These are phyloP conservation scores for Ustilago shanxiensis DNA, from an alignment of 1,284 basidiomycete species.

Conservation along the genomic window DNA sequence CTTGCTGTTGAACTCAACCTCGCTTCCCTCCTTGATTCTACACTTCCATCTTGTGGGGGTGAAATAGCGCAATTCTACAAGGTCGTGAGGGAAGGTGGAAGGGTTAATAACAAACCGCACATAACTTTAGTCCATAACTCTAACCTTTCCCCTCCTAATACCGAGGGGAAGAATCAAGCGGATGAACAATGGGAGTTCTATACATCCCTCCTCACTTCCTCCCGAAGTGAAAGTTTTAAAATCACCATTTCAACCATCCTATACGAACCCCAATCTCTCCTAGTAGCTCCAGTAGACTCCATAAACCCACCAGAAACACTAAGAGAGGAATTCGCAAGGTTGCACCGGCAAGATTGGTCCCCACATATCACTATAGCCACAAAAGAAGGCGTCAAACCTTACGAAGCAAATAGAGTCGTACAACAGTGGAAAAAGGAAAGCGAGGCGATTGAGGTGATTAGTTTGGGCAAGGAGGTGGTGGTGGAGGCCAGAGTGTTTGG, in stretches of 20 bases:
- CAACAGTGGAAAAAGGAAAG: neutral
- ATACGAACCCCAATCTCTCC: conserved; percentile 12
- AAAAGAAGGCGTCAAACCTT: conserved; percentile 75
- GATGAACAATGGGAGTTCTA: conserved; percentile 36
- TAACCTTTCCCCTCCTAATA: conserved; percentile 9
- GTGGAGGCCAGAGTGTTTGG: conserved; percentile 29
- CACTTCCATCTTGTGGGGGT: neutral
- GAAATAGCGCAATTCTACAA: conserved; percentile 28
- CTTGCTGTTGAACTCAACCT: conserved; percentile 57
- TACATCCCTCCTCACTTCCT: neutral
- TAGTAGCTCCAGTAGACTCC: conserved; percentile 17
- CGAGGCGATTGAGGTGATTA: conserved; percentile 4
- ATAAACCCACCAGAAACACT: neutral
- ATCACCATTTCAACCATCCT: conserved; percentile 14
- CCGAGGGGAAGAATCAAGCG: neutral
- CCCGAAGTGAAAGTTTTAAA: conserved; percentile 3
- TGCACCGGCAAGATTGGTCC: conserved; percentile 44
- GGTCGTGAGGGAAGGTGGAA: conserved; percentile 67
- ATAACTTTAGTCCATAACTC: conserved; percentile 83
- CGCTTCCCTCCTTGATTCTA: neutral
- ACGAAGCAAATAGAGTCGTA: conserved; percentile 80
- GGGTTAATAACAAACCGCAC: conserved; percentile 79
- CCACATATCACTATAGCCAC: conserved; percentile 94
- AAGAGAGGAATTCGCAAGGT: conserved; percentile 17
- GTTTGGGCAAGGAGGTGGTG: neutral